phyloP scores from a whole-genome alignment of 306 rosid species.

The Potentilla sterilis region DNA sequence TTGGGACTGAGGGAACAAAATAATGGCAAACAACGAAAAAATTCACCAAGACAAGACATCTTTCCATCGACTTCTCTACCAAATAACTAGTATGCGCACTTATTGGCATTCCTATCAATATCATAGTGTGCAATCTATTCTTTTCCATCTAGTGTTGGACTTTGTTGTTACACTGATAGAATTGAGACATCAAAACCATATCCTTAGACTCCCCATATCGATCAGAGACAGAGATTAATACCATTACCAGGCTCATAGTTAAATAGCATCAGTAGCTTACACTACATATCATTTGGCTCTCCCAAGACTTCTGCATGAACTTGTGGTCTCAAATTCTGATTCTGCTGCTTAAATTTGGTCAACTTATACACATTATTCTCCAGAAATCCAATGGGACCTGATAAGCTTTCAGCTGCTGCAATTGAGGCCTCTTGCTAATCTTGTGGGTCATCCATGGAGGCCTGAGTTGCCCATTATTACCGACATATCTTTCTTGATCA shows the following conservation, averaged over 20 bases:
- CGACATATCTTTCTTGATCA: slow-evolving; percentile 15
- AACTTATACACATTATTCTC: background rate
- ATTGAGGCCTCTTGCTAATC: slow-evolving; percentile 25
- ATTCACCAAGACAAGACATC: slow-evolving; percentile 9
- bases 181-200: slow-evolving; percentile 38
- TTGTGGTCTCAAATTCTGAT: slow-evolving; percentile 9
- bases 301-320: slow-evolving; percentile 4
- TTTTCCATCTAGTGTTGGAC: slow-evolving; percentile 23
- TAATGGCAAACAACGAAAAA: slow-evolving; percentile 4
- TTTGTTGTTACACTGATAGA: slow-evolving; percentile 29
- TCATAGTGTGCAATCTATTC: slow-evolving; percentile 11
- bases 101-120: background rate
- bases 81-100: background rate
- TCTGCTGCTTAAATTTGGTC: slow-evolving; percentile 10
- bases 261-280: background rate
- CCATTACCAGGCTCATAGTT: background rate
- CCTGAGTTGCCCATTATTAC: slow-evolving; percentile 19
- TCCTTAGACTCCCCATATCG: slow-evolving; percentile 11
- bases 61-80: slow-evolving; percentile 3
- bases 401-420: slow-evolving; percentile 23
- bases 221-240: slow-evolving; percentile 23
- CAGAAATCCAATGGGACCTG: slow-evolving; percentile 1
- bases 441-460: slow-evolving; percentile 30
- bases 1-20: slow-evolving; percentile 15
- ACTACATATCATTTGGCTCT: slow-evolving; percentile 1